These are phyloP conservation scores for Cutaneotrichosporon sp. DNA, from an alignment of 1,284 basidiomycete genomes.

Conservation along the genomic window DNA sequence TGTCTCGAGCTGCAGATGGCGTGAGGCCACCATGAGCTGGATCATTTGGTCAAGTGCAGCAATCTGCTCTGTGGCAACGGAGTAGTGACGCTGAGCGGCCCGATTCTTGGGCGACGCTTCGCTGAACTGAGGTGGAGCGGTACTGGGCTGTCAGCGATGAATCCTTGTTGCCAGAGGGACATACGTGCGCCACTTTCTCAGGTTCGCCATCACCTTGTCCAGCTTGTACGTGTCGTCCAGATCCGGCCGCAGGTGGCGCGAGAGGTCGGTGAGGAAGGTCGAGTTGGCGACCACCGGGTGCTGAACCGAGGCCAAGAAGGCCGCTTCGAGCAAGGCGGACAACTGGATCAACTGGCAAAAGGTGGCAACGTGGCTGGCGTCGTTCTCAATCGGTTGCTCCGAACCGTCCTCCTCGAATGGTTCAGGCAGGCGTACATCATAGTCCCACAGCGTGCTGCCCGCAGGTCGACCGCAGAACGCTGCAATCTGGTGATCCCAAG, in stretches of 20 bases:
- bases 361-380: conserved; percentile 10
- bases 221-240: conserved; percentile 17
- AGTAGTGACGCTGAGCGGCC: conserved; percentile 3
- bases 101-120: conserved; percentile 3
- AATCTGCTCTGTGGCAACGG: conserved; percentile 20
- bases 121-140: neutral
- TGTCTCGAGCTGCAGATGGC: conserved; percentile 21
- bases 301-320: conserved; percentile 20
- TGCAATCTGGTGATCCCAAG: conserved; percentile 24
- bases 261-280: conserved; percentile 20
- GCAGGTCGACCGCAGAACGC: conserved; percentile 22
- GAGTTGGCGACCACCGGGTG: conserved; percentile 16
- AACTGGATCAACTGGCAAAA: conserved; percentile 21
- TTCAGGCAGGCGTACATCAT: conserved; percentile 21
- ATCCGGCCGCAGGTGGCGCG: conserved; percentile 7
- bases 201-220: conserved; percentile 14
- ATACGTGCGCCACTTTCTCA: conserved; percentile 5
- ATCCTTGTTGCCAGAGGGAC: neutral
- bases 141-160: neutral
- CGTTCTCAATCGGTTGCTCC: conserved; percentile 2
- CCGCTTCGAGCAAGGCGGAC: conserved; percentile 13
- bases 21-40: conserved; percentile 16
- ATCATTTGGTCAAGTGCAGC: conserved; percentile 20
- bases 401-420: conserved; percentile 14
- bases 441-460: conserved; percentile 20